phyloP scores from a whole-genome alignment of 495 filamentous ascomycete genomes.

The Penicillium angulare region DNA sequence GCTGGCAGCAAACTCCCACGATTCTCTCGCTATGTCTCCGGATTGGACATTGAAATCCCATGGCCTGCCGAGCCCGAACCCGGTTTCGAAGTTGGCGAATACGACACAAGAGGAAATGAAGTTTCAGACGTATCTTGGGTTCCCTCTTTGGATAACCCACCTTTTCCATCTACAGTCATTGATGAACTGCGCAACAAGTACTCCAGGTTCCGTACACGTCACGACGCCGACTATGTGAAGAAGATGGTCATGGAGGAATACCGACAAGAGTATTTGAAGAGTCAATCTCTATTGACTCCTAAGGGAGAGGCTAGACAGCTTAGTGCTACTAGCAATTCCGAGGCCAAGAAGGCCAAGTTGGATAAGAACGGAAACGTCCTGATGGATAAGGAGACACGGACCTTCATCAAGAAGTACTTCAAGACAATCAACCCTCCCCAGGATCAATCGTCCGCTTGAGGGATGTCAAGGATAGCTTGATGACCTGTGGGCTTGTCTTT shows the following conservation, averaged over 20 bases:
- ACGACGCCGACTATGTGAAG: slow-evolving; percentile 60
- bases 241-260: slow-evolving; percentile 58
- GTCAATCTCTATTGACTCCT: slow-evolving; percentile 50
- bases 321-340: slow-evolving; percentile 23
- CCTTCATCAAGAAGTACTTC: slow-evolving; percentile 39
- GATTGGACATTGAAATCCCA: slow-evolving; percentile 60
- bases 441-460: slow-evolving; percentile 8
- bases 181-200: slow-evolving; percentile 88
- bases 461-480: not conserved
- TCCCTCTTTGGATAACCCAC: slow-evolving; percentile 68
- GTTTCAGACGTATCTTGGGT: slow-evolving; percentile 73
- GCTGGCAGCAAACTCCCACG: slow-evolving; percentile 32
- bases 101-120: slow-evolving; percentile 68
- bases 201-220: slow-evolving; percentile 76
- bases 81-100: slow-evolving; percentile 46
- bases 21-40: slow-evolving; percentile 44
- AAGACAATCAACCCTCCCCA: slow-evolving; percentile 6
- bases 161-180: slow-evolving; percentile 76
- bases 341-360: slow-evolving; percentile 20
- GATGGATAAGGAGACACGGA: slow-evolving; percentile 30
- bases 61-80: slow-evolving; percentile 59
- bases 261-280: slow-evolving; percentile 54
- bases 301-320: slow-evolving; percentile 27
- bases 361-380: slow-evolving; percentile 38
- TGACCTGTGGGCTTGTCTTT: slow-evolving; percentile 1